Conservation (phyloP, 2,329 filamentous ascomycete genomes). For the Venturia effusa region DNA sequence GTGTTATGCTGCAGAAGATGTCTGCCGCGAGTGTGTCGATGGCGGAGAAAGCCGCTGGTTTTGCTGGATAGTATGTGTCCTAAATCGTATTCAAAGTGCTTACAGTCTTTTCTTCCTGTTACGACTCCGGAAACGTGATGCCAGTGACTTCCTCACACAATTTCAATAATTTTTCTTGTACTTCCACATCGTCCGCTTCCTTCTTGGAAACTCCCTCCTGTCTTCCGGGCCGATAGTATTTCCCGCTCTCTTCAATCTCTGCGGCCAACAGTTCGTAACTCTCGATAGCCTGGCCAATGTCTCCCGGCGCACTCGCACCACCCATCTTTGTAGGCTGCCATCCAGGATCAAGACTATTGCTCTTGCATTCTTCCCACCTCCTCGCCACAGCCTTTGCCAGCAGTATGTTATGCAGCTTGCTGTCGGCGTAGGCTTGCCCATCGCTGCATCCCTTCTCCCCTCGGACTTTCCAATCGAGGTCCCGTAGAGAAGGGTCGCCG, state of each 20-base stretch:
- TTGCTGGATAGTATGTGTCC: not conserved
- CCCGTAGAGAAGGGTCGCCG: slow-evolving; percentile 33
- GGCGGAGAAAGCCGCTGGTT: not conserved
- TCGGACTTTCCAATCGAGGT: slow-evolving; percentile 29
- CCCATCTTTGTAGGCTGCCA: slow-evolving; percentile 48
- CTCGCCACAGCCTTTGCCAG: slow-evolving; percentile 44
- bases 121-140: slow-evolving; percentile 20
- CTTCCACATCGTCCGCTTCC: slow-evolving; percentile 31
- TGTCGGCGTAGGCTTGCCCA: slow-evolving; percentile 39
- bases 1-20: not conserved
- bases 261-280: slow-evolving; percentile 39
- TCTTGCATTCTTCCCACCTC: slow-evolving; percentile 33
- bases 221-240: slow-evolving; percentile 28
- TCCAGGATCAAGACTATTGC: slow-evolving; percentile 40
- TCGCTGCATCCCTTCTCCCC: slow-evolving; percentile 24
- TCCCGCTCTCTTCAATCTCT: slow-evolving; percentile 26
- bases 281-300: slow-evolving; percentile 35
- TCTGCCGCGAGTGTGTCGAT: not conserved
- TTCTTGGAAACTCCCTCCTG: slow-evolving; percentile 20
- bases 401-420: slow-evolving; percentile 46
- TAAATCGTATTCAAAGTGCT: not conserved
- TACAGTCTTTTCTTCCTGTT: not conserved
- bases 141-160: slow-evolving; percentile 26
- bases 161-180: slow-evolving; percentile 36
- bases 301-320: slow-evolving; percentile 35